phyloP scores from a whole-genome alignment of 1,284 basidiomycete species.

The Apiotrichum gracile region DNA sequence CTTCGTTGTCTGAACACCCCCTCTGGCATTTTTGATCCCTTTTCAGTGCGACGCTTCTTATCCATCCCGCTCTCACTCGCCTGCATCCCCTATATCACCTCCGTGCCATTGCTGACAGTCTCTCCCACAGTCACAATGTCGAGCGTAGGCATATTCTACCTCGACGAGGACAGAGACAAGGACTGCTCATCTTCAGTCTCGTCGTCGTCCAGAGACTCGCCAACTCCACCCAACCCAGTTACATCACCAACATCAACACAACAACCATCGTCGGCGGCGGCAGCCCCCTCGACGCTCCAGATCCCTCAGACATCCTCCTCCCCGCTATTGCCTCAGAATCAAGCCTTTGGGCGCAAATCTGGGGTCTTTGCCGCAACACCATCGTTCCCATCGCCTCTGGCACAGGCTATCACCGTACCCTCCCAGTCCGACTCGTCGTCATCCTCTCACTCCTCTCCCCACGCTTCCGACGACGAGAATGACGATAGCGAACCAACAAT shows the following conservation, averaged over 20 bases:
- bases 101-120: too few species aligned
- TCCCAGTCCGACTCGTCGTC: slow-evolving; percentile 38
- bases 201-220: slow-evolving; percentile 19
- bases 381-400: slow-evolving; percentile 44
- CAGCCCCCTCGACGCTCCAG: slow-evolving; percentile 14
- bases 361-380: slow-evolving; percentile 41
- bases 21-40: too few species aligned
- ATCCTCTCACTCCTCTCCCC: slow-evolving; percentile 28
- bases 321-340: slow-evolving; percentile 18
- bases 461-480: slow-evolving; percentile 26
- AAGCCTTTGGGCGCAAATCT: slow-evolving; percentile 33
- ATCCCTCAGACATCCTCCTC: slow-evolving; percentile 15
- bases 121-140: slow-evolving; percentile 2
- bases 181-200: slow-evolving; percentile 13
- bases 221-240: slow-evolving; percentile 1
- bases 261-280: neutral
- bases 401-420: slow-evolving; percentile 40
- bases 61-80: too few species aligned
- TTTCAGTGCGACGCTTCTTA: too few species aligned
- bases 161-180: slow-evolving; percentile 38
- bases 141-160: slow-evolving; percentile 30
- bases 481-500: neutral
- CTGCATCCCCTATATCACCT: too few species aligned
- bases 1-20: too few species aligned
- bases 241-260: neutral